Percentiles rank a stretch among this genome's conserved stretches.
phyloP scores from a whole-genome alignment of 148 eudicot genomes.

The Salicornia ramosissima region DNA sequence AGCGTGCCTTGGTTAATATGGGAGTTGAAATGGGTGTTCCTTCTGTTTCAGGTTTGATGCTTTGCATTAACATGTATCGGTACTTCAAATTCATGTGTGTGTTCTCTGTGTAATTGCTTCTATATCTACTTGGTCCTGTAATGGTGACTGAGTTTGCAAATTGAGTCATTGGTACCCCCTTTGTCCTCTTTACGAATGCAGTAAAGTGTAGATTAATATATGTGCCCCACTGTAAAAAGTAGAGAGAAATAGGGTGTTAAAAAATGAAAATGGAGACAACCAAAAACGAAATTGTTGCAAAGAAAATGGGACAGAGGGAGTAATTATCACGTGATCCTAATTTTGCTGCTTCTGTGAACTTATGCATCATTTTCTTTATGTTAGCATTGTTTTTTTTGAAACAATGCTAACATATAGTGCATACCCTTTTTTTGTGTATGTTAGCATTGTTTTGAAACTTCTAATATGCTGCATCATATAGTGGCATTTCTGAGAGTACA shows the following conservation, averaged over 20 bases:
- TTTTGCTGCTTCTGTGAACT: not conserved
- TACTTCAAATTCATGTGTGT: not conserved
- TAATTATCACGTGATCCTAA: not conserved
- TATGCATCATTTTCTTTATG: not conserved
- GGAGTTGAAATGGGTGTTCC: conserved; percentile 72
- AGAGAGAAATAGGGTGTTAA: too few species aligned
- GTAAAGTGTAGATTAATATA: too few species aligned
- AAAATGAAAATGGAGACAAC: too few species aligned
- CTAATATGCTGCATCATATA: not conserved
- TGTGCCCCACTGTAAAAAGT: too few species aligned
- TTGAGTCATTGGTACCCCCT: too few species aligned
- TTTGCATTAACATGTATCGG: not conserved
- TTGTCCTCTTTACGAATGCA: too few species aligned
- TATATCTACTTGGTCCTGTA: not conserved
- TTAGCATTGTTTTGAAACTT: not conserved
- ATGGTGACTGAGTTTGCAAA: not conserved
- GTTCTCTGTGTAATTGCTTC: not conserved
- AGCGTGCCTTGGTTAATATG: conserved; percentile 53
- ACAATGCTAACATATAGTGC: too few species aligned
- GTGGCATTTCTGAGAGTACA: not conserved
- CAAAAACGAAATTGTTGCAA: too few species aligned
- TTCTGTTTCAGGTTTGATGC: conserved; percentile 52
- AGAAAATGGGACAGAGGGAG: not conserved
- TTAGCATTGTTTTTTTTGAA: too few species aligned
- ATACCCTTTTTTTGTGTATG: not conserved